Conservation (phyloP, 176 grass and related monocot species). For the Olyra latifolia region DNA sequence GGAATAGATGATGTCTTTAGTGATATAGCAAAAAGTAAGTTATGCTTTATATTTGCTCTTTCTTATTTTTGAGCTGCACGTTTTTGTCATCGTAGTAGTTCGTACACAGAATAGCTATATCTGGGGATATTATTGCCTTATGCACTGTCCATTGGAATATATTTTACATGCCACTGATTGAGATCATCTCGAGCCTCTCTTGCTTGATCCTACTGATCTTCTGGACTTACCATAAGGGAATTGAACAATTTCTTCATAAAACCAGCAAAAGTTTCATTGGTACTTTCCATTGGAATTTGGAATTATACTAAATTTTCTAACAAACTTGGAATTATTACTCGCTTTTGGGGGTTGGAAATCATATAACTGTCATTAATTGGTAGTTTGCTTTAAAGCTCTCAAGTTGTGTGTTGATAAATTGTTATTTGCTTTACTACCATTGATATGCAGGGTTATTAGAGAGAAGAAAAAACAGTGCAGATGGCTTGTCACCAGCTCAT, state of each 20-base stretch:
- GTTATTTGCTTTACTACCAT: background rate
- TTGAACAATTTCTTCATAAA: background rate
- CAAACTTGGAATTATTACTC: background rate
- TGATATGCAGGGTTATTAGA: constrained; percentile 56
- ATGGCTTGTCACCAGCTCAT: constrained; percentile 35
- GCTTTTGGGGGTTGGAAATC: background rate
- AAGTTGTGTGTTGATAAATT: background rate
- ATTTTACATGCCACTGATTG: background rate
- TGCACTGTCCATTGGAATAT: background rate
- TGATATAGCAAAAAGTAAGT: constrained; percentile 71
- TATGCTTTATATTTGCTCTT: background rate
- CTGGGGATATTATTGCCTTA: background rate
- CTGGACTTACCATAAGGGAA: background rate
- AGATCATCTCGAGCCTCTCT: background rate
- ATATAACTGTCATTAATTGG: background rate
- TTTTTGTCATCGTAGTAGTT: background rate
- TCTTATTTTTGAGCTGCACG: background rate
- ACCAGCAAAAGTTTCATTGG: background rate
- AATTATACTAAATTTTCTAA: background rate
- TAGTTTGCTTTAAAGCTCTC: background rate
- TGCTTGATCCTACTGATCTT: background rate
- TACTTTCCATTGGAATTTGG: background rate
- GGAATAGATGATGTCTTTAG: constrained; percentile 65
- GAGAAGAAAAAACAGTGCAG: constrained; percentile 54
- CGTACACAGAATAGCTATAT: background rate